Evolutionary conservation across 2,329 filamentous ascomycete species (phyloP), one percentile per base, ranked within the genome.

Genomic region (Colletotrichum brevisporum): DNA sequence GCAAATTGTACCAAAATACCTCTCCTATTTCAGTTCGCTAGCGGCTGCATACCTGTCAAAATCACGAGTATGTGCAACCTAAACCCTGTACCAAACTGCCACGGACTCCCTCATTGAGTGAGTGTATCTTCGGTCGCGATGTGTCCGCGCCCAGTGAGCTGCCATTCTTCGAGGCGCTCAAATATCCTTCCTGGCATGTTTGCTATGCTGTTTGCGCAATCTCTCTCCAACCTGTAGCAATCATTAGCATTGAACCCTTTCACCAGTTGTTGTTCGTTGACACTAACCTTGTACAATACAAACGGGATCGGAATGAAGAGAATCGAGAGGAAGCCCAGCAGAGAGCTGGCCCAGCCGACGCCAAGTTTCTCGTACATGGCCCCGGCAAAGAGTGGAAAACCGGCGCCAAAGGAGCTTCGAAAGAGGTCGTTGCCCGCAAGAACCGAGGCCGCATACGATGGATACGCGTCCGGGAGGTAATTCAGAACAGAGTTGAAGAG

Each of bases 401-500:
- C 63, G 1, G 64, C 62, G 1, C 67, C 72, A 36, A 73, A 62
- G 1, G 59, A 41, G 13, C 61, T 67, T 16, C 74, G 60, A 16
- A 71, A 69, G 5, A 72, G 12, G 55, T 51, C 70, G 13, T 74
- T 75, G 2, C 66, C 72, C 5, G 74, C 73, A 27, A 75, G 71
- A 0, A 73, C 63, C 9, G 66, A 71, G 0, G 73, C 74, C 10
- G 70, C 60, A 41, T 73, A 72, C 8, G 68, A 51, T 1, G 73
- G 72, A 39, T 74, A 74, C 4, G 68, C 67, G 6, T 73, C 60
- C 0, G 74, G 70, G 2, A 74, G 53, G 10, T 74, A 74, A 43
- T 73, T 73, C 26, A 74, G 69, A 0, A 74, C 54, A 3, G 63
- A 59, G 39, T 73, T 73, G 60, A 72, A 69, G 5, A 73, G 63